Percentiles rank a stretch among this genome's conserved stretches.
Conservation (phyloP, 2,329 filamentous ascomycete species). For the Xylaria sp. region DNA sequence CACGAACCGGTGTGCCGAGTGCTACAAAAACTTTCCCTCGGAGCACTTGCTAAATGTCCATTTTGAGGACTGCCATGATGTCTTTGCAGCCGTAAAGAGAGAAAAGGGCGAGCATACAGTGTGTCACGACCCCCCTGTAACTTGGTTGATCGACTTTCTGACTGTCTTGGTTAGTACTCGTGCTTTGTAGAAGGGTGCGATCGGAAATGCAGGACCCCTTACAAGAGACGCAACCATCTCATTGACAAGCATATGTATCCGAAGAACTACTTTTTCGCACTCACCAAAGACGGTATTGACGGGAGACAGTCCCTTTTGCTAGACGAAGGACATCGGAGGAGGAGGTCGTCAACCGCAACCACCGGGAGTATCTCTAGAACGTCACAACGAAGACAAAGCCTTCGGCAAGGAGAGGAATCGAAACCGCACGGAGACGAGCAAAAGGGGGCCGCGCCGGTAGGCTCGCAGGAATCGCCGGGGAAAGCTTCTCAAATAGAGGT, state of each 20-base stretch:
- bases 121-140: conserved; percentile 34
- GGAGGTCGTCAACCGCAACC: conserved; percentile 58
- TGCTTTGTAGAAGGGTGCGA: conserved; percentile 94
- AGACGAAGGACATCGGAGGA: conserved; percentile 61
- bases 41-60: conserved; percentile 83
- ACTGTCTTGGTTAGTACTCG: conserved; percentile 67
- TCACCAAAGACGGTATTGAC: conserved; percentile 91
- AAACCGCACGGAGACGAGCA: conserved; percentile 31
- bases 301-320: conserved; percentile 81
- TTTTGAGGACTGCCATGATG: conserved; percentile 91
- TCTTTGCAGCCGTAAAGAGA: conserved; percentile 74
- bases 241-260: conserved; percentile 96
- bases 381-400: conserved; percentile 46
- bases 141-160: conserved; percentile 21
- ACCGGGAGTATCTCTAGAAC: conserved; percentile 43
- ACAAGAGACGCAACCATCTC: conserved; percentile 87
- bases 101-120: conserved; percentile 89
- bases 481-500: conserved; percentile 36
- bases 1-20: conserved; percentile 85
- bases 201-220: conserved; percentile 80
- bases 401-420: conserved; percentile 40
- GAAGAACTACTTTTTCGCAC: conserved; percentile 84
- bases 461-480: conserved; percentile 32
- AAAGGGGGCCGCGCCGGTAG: conserved; percentile 15
- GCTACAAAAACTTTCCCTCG: conserved; percentile 87